Evolutionary conservation across 164 flowering plant species (phyloP).

Genomic region (Berberis thunbergii): DNA sequence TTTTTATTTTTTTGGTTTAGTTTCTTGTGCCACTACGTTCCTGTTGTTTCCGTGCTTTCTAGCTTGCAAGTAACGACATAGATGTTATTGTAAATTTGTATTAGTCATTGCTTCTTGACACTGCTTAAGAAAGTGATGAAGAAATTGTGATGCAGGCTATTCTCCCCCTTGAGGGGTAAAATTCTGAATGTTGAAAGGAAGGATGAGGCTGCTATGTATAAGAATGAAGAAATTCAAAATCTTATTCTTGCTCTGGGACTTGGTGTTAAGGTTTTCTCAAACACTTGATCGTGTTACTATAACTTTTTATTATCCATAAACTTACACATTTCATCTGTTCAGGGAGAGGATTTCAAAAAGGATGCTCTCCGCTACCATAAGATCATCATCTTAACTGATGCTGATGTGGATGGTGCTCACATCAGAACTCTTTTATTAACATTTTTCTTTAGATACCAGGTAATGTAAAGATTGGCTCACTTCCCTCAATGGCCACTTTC

Average conservation of each 20-base stretch:
- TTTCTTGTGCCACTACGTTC: too few species aligned
- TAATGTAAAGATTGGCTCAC: conserved; percentile 12
- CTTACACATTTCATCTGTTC: conserved; percentile 6
- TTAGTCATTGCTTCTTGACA: too few species aligned
- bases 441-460: conserved; percentile 99
- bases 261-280: conserved; percentile 74
- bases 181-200: conserved; percentile 82
- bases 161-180: conserved; percentile 95
- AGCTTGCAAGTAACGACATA: too few species aligned
- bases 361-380: conserved; percentile 93
- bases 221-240: conserved; percentile 91
- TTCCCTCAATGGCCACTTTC: neutral
- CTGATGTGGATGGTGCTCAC: conserved; percentile 99
- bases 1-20: too few species aligned
- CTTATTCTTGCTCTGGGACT: conserved; percentile 87
- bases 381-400: conserved; percentile 93
- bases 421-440: conserved; percentile 89
- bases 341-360: conserved; percentile 94
- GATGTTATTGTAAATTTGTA: too few species aligned
- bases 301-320: neutral
- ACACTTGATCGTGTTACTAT: neutral
- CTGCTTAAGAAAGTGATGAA: neutral
- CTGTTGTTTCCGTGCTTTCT: too few species aligned
- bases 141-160: conserved; percentile 56
- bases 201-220: conserved; percentile 96